These are phyloP conservation scores for Xylaria sp. DNA, from an alignment of 2,329 filamentous ascomycete genomes.

Conservation along the genomic window DNA sequence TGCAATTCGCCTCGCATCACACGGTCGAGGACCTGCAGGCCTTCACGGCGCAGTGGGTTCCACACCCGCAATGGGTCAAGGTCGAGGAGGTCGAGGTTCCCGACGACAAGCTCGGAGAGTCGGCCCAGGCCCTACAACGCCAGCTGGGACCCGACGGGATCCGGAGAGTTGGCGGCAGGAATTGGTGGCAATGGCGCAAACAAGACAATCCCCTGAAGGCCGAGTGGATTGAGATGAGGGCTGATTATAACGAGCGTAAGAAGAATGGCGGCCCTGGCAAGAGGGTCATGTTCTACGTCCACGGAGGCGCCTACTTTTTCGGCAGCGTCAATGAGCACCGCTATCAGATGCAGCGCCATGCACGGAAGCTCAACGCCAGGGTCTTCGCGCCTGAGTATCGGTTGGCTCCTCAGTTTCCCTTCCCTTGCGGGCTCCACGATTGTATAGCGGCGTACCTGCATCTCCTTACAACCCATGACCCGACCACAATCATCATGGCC, in stretches of 20 bases:
- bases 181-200: constrained; percentile 89
- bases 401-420: constrained; percentile 90
- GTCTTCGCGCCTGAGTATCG: constrained; percentile 88
- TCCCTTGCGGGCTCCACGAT: constrained; percentile 89
- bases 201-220: constrained; percentile 69
- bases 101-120: constrained; percentile 61
- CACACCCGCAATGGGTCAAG: constrained; percentile 84
- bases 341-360: constrained; percentile 97
- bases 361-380: constrained; percentile 86
- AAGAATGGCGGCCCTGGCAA: constrained; percentile 61
- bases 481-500: constrained; percentile 81
- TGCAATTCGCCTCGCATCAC: constrained; percentile 82
- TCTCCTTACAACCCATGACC: constrained; percentile 74
- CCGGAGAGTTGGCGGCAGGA: constrained; percentile 73
- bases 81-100: constrained; percentile 71
- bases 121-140: constrained; percentile 68
- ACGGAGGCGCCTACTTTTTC: constrained; percentile 94
- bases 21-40: constrained; percentile 91
- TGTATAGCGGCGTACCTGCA: constrained; percentile 87
- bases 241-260: constrained; percentile 75
- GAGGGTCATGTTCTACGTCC: constrained; percentile 89
- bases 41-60: constrained; percentile 91
- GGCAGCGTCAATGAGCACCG: constrained; percentile 94
- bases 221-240: constrained; percentile 96
- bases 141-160: constrained; percentile 81